These are phyloP conservation scores for Heracleum sosnowskyi DNA, from an alignment of 129 eudicot genomes.

Conservation along the genomic window DNA sequence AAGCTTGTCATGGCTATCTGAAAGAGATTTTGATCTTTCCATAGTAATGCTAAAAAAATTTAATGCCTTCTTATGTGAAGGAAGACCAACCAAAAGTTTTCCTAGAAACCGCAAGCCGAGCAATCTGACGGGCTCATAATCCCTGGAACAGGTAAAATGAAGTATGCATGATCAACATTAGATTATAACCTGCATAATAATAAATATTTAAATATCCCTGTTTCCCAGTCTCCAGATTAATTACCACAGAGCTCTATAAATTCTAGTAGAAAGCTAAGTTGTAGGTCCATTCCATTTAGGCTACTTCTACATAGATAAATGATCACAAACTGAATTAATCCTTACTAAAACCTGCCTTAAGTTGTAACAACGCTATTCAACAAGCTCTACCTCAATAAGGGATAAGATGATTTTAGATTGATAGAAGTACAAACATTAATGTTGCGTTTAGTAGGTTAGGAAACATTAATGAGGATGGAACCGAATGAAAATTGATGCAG, in stretches of 20 bases:
- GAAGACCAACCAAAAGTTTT: conserved; percentile 85
- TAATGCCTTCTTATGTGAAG: conserved; percentile 75
- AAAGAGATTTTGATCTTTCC: conserved; percentile 64
- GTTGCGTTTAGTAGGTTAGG: background rate
- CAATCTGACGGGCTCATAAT: conserved; percentile 77
- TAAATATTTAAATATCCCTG: background rate
- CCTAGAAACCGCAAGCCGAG: conserved; percentile 89
- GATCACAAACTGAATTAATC: background rate
- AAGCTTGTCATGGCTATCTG: conserved; percentile 48
- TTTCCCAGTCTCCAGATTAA: background rate
- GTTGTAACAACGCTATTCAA: background rate
- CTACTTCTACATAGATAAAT: background rate
- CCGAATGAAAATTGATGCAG: background rate
- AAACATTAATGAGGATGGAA: no score
- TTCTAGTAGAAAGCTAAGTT: background rate
- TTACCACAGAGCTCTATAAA: background rate
- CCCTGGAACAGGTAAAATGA: conserved; percentile 35
- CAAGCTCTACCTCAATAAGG: background rate
- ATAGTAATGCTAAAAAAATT: conserved; percentile 63
- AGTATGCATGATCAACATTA: background rate
- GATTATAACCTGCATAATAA: background rate
- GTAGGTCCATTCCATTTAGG: background rate
- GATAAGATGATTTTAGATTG: background rate
- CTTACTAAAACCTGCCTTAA: background rate
- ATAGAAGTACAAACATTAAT: background rate